Conservation (phyloP, 2,329 filamentous ascomycete species). For the Talaromyces sp. region DNA sequence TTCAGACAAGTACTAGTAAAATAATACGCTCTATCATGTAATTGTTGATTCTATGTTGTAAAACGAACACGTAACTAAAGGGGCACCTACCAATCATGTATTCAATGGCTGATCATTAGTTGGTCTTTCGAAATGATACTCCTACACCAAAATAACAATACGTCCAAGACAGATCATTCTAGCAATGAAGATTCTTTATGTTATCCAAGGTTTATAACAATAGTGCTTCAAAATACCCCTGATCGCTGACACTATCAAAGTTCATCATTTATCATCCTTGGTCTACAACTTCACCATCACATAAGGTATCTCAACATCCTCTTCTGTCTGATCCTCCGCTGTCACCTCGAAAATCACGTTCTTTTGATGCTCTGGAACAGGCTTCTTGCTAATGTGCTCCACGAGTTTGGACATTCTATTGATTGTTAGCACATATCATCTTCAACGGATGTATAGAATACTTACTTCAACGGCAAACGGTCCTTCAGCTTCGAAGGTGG, state of each 20-base stretch:
- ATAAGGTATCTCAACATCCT: slow-evolving; percentile 96
- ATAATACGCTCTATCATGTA: too few relatives aligned
- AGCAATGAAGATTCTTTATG: neutral
- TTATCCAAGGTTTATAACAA: neutral
- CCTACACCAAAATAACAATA: neutral
- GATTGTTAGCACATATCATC: slow-evolving; percentile 29
- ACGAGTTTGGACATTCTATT: slow-evolving; percentile 81
- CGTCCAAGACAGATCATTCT: neutral
- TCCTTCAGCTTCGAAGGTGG: slow-evolving; percentile 79
- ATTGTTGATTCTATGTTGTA: neutral
- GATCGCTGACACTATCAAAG: neutral
- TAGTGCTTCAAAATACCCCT: neutral
- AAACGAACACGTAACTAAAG: neutral
- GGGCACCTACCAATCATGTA: neutral
- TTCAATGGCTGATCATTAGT: neutral
- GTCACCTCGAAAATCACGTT: slow-evolving; percentile 97
- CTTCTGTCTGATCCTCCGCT: slow-evolving; percentile 79
- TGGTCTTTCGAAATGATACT: neutral
- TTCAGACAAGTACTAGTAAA: too few relatives aligned
- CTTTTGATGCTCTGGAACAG: slow-evolving; percentile 85
- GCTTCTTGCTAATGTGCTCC: slow-evolving; percentile 86
- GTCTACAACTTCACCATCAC: slow-evolving; percentile 74
- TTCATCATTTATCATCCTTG: neutral
- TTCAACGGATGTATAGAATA: slow-evolving; percentile 25
- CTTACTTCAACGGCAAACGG: slow-evolving; percentile 68